Base-by-base conservation (phyloP, 148 eudicot species). In the Rhododendron kiyosumense region DNA sequence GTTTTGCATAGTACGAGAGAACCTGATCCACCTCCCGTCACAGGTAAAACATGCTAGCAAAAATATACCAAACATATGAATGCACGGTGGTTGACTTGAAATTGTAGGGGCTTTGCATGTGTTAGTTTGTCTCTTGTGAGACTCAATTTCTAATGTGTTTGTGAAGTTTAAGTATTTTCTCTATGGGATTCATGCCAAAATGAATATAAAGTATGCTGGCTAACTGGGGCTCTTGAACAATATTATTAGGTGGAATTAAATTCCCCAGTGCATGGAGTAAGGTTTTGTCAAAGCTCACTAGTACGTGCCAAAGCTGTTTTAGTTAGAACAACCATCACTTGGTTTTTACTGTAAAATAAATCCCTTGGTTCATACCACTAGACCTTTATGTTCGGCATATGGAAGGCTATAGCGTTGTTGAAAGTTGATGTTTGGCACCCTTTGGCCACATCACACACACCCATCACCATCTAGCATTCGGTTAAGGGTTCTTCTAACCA, bases 1-100 rank as follows among this genome's bases (percentile, higher is more conserved):
- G 91, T 94, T 49, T 85, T 94, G 86, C 96, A 94, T 84, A 89
- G 88, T 87, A 90, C 92, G n/a, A 90, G 92, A 88, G 94, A 92
- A 13, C 94, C 90, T 11, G 91, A 87, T 48, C 89, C 83, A 28
- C 89, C 87, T 24, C 82, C 91, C 78, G n/a, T 48, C 61, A 48
- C 90, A 91, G 91, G 93, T 91, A 85, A 52, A 52, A 3, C 7
- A 5, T 51, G 28, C 63, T 81, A 81, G 81, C 20, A 85, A 1
- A 75, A 52, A 0, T 51, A 73, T 26, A 48, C 79, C 36, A 75
- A 69, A n/a, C 52, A 4, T 46, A 24, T 48, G 30, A n/a, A 87
- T 49, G 52, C 51, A 14, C 36, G 13, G 4, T 26, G 30, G 83
- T 79, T 65, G 26, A 7, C 46, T 26, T 67, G 22, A 52, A 77